Percentiles rank a stretch among this genome's conserved stretches.
Evolutionary conservation across 1,284 basidiomycete species (phyloP).

Genomic region (Coriolopsis trogii): DNA sequence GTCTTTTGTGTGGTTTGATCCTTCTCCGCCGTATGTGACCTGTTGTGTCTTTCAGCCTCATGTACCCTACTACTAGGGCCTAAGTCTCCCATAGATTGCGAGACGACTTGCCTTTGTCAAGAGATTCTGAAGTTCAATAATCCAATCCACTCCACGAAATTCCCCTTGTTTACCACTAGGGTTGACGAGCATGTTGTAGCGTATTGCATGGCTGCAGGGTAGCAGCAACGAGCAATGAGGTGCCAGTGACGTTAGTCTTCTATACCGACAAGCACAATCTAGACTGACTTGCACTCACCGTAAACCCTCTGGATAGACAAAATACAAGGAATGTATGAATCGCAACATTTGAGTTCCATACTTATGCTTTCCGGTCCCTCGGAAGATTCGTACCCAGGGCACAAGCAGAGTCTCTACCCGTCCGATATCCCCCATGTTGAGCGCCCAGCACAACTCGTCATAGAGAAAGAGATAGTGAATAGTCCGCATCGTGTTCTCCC

Average conservation of each 20-base stretch:
- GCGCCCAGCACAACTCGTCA: slow-evolving; percentile 34
- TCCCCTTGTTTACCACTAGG: slow-evolving; percentile 23
- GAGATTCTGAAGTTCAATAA: slow-evolving; percentile 28
- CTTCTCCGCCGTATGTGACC: slow-evolving; percentile 9
- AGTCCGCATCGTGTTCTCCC: slow-evolving; percentile 34
- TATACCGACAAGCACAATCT: neutral
- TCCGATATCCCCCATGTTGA: slow-evolving; percentile 41
- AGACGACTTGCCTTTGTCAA: slow-evolving; percentile 24
- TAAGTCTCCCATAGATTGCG: neutral
- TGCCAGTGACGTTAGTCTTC: too few species aligned
- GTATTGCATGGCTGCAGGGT: slow-evolving; percentile 19
- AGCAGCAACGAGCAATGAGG: too few species aligned
- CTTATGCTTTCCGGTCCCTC: slow-evolving; percentile 38
- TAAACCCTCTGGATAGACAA: slow-evolving; percentile 33
- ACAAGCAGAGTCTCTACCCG: slow-evolving; percentile 33
- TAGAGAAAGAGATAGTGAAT: slow-evolving; percentile 37
- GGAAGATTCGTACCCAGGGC: slow-evolving; percentile 37
- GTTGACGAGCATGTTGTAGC: slow-evolving; percentile 31
- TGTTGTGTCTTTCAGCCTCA: too few species aligned
- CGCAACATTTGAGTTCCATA: slow-evolving; percentile 33
- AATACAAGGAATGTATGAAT: slow-evolving; percentile 33
- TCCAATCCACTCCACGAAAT: slow-evolving; percentile 31
- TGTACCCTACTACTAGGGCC: neutral
- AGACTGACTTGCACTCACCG: slow-evolving; percentile 17
- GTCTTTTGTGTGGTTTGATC: slow-evolving; percentile 16